Conservation (phyloP, 2,329 filamentous ascomycete genomes). For the Decorospora gaudefroyi region DNA sequence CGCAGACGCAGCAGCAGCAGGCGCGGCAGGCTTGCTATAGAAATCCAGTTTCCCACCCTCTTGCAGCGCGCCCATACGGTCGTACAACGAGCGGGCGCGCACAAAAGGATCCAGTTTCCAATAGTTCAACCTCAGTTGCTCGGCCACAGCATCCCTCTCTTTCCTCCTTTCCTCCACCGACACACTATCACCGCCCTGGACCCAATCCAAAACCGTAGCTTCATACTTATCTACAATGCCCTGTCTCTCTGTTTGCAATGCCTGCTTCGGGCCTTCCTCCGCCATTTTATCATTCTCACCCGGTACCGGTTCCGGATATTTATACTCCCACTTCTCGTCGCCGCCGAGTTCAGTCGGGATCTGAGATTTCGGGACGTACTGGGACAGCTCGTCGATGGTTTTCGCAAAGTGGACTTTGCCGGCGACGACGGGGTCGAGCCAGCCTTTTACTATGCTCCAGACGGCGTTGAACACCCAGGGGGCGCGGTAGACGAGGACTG, state of each 20-base stretch:
- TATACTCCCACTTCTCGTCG: slow-evolving; percentile 80
- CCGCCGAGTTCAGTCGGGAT: slow-evolving; percentile 86
- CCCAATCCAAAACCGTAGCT: slow-evolving; percentile 74
- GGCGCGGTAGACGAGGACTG: slow-evolving; percentile 90
- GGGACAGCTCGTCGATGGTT: slow-evolving; percentile 74
- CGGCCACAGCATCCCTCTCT: slow-evolving; percentile 65
- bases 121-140: slow-evolving; percentile 72
- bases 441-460: slow-evolving; percentile 93
- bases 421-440: slow-evolving; percentile 96
- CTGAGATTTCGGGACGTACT: slow-evolving; percentile 71
- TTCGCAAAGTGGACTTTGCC: slow-evolving; percentile 93
- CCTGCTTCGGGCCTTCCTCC: slow-evolving; percentile 63
- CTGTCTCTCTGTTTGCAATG: slow-evolving; percentile 66
- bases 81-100: slow-evolving; percentile 80
- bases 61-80: slow-evolving; percentile 74
- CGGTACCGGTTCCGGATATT: slow-evolving; percentile 73
- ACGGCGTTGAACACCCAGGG: slow-evolving; percentile 98
- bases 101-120: slow-evolving; percentile 90
- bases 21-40: slow-evolving; percentile 57
- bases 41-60: slow-evolving; percentile 71
- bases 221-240: slow-evolving; percentile 75
- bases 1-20: slow-evolving; percentile 8
- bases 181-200: slow-evolving; percentile 55
- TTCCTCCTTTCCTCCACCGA: slow-evolving; percentile 55
- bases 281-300: slow-evolving; percentile 80